Percentiles rank a stretch among this genome's conserved stretches.
These are phyloP conservation scores for Ophiostoma sp. DNA, from an alignment of 2,329 filamentous ascomycete species.

Conservation along the genomic window DNA sequence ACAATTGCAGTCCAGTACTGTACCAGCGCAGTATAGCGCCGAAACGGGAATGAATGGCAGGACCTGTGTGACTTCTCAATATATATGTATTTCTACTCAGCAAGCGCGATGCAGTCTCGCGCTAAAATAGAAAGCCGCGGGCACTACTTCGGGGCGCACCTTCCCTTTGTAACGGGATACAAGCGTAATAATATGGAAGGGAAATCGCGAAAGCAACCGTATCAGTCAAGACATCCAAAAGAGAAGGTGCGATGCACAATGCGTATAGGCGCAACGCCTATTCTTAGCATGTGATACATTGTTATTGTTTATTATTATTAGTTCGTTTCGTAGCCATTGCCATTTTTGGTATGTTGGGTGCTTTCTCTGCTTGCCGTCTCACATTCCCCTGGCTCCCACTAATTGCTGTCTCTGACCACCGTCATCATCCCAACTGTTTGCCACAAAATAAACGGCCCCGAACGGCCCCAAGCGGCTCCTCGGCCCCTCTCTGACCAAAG, in stretches of 20 bases:
- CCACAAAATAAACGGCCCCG: background rate
- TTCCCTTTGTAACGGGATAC: constrained; percentile 16
- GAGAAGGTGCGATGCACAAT: constrained; percentile 2
- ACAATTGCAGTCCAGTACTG: no score
- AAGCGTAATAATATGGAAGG: background rate
- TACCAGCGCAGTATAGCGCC: constrained; percentile 1
- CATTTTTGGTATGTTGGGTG: background rate
- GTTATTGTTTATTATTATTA: background rate
- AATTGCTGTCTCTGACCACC: background rate
- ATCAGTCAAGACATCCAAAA: background rate
- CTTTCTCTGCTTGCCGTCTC: background rate
- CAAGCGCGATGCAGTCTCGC: constrained; percentile 4
- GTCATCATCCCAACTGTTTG: background rate
- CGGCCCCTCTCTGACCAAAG: constrained; percentile 17
- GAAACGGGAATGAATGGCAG: background rate
- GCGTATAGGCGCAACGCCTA: background rate
- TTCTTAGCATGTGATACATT: background rate
- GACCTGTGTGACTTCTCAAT: background rate
- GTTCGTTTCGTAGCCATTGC: background rate
- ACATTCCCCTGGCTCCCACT: background rate
- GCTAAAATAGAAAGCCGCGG: constrained; percentile 16
- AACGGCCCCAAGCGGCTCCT: constrained; percentile 13
- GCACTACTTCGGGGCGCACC: constrained; percentile 21
- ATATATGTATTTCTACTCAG: background rate
- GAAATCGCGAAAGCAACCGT: background rate